Evolutionary conservation across 2,329 filamentous ascomycete genomes (phyloP), one percentile per base, ranked within the genome.

Genomic region (Cadophora gregata): DNA sequence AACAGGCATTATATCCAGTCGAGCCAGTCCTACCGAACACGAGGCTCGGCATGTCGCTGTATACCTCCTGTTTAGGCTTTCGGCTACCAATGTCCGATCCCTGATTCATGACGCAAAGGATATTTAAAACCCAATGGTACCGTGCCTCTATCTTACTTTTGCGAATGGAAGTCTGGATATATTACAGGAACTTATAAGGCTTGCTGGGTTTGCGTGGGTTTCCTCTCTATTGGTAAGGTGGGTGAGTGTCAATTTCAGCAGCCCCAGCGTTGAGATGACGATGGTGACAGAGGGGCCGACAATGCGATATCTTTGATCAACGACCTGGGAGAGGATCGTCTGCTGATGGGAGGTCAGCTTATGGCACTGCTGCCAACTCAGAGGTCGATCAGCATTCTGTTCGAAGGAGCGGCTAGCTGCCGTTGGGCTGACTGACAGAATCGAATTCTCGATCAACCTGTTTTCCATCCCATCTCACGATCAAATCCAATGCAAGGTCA

Each of bases 91-190:
- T 24, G 19, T 29, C 6, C 16, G 8, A 56, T 24, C 31, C 53
- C 21, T 5, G 19, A 24, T 56, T n/a, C 29, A 56, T 56, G 53
- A 36, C 53, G 31, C 31, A 56, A 19, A 56, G 19, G 53, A 55
- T 16, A 19, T 5, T 42, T 4, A 42, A 19, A 42, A 16, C 19
- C 19, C 38, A 42, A 42, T 16, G 12, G 6, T 42, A 16, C 38
- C 14, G n/a, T 42, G 38, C 12, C 9, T 9, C 14, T 38, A 38
- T n/a, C 36, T 42, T 42, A 42, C 38, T 42, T 42, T 42, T 4
- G 14, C n/a, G n/a, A n/a, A n/a, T n/a, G n/a, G n/a, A n/a, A n/a
- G n/a, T n/a, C n/a, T n/a, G n/a, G n/a, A n/a, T n/a, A n/a, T n/a
- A n/a, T n/a, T n/a, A 16, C 38, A 42, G 38, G 14, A 42, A 42